phyloP scores from a whole-genome alignment of 371 early-diverging fungal species.

The Mortierella sp. region DNA sequence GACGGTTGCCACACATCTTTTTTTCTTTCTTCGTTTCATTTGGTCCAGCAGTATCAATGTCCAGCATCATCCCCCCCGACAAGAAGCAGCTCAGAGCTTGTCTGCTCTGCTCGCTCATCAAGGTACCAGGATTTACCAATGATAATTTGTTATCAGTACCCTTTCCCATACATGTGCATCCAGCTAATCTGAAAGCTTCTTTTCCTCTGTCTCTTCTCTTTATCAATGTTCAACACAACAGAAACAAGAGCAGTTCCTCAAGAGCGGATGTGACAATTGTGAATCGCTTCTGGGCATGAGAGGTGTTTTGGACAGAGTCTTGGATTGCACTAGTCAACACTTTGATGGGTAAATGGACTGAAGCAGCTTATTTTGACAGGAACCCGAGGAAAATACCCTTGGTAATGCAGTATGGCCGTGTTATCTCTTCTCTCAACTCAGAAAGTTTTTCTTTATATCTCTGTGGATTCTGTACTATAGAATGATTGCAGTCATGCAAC shows the following conservation, averaged over 20 bases:
- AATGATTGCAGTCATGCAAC: conserved; percentile 84
- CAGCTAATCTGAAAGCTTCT: background rate
- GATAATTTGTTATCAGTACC: background rate
- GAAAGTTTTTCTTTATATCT: background rate
- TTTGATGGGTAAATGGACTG: conserved; percentile 81
- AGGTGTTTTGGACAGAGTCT: conserved; percentile 74
- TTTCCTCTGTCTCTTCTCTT: background rate
- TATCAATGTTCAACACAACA: conserved; percentile 19
- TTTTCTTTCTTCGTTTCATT: too few species aligned
- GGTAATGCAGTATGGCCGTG: background rate
- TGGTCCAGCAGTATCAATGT: conserved; percentile 54
- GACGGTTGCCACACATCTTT: too few species aligned
- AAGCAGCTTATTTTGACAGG: background rate
- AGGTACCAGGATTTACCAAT: conserved; percentile 59
- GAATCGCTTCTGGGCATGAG: conserved; percentile 84
- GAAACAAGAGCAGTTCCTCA: conserved; percentile 81
- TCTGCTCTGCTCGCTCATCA: conserved; percentile 92
- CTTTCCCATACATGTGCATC: background rate
- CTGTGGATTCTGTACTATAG: conserved; percentile 39
- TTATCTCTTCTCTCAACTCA: background rate
- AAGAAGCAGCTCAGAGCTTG: conserved; percentile 91
- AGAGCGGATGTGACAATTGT: conserved; percentile 93
- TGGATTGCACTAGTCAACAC: conserved; percentile 87
- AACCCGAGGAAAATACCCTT: background rate
- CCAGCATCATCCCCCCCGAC: conserved; percentile 74